phyloP scores from a whole-genome alignment of 1,284 basidiomycete genomes.

The Jaminaea rosea region DNA sequence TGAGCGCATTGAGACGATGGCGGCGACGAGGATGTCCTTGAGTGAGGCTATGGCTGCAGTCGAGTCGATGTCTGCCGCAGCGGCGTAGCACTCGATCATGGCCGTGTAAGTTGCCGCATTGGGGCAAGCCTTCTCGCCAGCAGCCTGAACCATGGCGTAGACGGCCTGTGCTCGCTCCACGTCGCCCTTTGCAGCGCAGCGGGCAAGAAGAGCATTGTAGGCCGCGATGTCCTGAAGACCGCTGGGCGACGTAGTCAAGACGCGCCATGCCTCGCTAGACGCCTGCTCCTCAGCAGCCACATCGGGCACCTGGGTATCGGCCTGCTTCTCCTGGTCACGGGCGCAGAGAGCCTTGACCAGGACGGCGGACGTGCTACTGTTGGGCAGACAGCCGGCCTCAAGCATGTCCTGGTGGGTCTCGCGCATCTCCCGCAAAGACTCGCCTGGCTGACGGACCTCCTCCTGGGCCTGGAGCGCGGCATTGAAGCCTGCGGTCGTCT shows the following conservation, averaged over 20 bases:
- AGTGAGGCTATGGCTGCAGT: background rate
- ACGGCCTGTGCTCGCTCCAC: background rate
- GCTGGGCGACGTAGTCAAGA: background rate
- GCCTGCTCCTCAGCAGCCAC: background rate
- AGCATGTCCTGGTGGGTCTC: slow-evolving; percentile 70
- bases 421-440: slow-evolving; percentile 58
- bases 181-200: slow-evolving; percentile 1
- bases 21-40: background rate
- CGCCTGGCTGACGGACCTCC: slow-evolving; percentile 52
- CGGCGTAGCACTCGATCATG: background rate
- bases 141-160: background rate
- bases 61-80: background rate
- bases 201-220: background rate
- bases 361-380: slow-evolving; percentile 59
- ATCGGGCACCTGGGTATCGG: background rate
- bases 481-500: slow-evolving; percentile 56
- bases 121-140: background rate
- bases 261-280: background rate
- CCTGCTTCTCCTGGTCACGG: slow-evolving; percentile 53
- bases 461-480: slow-evolving; percentile 57
- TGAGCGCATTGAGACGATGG: background rate
- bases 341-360: slow-evolving; percentile 63
- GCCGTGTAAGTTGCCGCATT: background rate
- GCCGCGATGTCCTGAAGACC: background rate
- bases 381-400: slow-evolving; percentile 60